These are phyloP conservation scores for Ogataea wickerhamii DNA, from an alignment of 805 yeast species.

Conservation along the genomic window DNA sequence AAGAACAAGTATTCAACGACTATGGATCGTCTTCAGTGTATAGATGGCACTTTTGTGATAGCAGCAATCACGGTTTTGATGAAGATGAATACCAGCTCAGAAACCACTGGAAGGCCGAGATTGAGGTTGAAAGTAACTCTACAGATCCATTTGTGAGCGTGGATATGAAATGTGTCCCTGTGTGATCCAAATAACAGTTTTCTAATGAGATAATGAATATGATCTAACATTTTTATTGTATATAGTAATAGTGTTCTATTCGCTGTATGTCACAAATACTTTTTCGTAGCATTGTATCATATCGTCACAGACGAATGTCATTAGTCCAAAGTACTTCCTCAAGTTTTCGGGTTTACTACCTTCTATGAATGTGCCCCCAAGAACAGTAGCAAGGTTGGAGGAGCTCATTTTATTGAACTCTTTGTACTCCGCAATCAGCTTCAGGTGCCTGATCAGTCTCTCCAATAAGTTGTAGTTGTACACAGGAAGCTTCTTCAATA, in stretches of 20 bases:
- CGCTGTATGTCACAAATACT: conserved; percentile 27
- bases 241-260: background rate
- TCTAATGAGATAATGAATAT: conserved; percentile 1
- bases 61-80: conserved; percentile 51
- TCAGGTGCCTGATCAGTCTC: conserved; percentile 65
- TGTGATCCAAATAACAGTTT: conserved; percentile 1
- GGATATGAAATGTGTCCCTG: conserved; percentile 41
- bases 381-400: conserved; percentile 85
- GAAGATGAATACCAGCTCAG: conserved; percentile 42
- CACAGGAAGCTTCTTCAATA: conserved; percentile 47
- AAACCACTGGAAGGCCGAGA: conserved; percentile 62
- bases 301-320: conserved; percentile 51
- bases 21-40: conserved; percentile 43
- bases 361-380: conserved; percentile 61
- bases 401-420: conserved; percentile 81
- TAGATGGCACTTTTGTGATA: conserved; percentile 63
- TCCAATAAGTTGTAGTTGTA: conserved; percentile 67
- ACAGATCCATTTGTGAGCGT: conserved; percentile 65
- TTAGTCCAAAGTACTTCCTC: conserved; percentile 49
- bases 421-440: conserved; percentile 61
- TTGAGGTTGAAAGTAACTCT: conserved; percentile 63
- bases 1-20: conserved; percentile 44
- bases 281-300: conserved; percentile 42
- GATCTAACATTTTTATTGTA: conserved; percentile 28
- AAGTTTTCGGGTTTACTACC: conserved; percentile 47